A percentile compares a stretch with the other conserved stretches of the same genome.
Conservation (phyloP, 805 yeast species). For the Hanseniaspora vineae region DNA sequence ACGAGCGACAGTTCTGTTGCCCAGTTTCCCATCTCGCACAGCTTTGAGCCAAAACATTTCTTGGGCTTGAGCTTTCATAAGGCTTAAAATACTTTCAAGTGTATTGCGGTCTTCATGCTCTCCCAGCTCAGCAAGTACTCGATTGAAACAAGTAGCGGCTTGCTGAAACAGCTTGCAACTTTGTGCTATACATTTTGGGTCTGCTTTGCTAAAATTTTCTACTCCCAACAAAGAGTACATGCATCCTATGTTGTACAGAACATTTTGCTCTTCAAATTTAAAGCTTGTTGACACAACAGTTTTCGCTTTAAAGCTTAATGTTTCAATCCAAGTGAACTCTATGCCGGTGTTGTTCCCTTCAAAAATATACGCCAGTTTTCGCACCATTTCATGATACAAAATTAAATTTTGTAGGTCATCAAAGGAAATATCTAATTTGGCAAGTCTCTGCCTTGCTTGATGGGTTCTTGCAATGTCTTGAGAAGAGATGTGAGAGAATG, state of each 20-base stretch:
- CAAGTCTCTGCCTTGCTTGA: constrained; percentile 30
- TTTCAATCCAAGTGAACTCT: constrained; percentile 61
- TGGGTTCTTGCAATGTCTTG: constrained; percentile 32
- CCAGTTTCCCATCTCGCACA: constrained; percentile 21
- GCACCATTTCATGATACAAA: constrained; percentile 36
- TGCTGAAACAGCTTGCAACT: constrained; percentile 55
- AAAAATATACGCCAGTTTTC: constrained; percentile 39
- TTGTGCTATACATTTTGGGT: constrained; percentile 43
- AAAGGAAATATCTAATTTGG: constrained; percentile 24
- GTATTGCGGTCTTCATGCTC: constrained; percentile 27
- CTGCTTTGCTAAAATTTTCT: constrained; percentile 11
- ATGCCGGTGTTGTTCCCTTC: constrained; percentile 38
- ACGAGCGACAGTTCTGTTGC: constrained; percentile 49
- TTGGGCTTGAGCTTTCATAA: constrained; percentile 77
- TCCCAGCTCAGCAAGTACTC: constrained; percentile 16
- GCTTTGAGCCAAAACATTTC: constrained; percentile 79
- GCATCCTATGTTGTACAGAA: constrained; percentile 59
- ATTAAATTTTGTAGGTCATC: constrained; percentile 27
- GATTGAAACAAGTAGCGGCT: constrained; percentile 55
- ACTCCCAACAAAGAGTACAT: constrained; percentile 45
- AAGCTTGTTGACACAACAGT: constrained; percentile 31
- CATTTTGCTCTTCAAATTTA: constrained; percentile 49
- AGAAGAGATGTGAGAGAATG: constrained; percentile 29
- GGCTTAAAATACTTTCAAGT: constrained; percentile 32
- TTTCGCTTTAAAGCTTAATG: constrained; percentile 40